Base-by-base conservation (phyloP, 345 rosid genomes). In the Salix purpurea region DNA sequence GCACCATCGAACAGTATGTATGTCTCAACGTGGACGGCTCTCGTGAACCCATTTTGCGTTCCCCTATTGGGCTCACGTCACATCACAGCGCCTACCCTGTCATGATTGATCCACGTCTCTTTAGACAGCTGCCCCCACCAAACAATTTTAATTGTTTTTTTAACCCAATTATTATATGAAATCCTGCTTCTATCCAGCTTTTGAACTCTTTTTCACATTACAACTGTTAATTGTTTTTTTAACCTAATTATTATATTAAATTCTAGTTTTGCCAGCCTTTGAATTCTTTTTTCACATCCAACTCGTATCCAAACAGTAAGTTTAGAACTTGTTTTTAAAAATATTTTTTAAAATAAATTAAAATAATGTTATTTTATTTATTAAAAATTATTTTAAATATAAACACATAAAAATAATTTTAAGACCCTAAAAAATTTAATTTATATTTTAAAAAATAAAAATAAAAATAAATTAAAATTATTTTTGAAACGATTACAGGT, bases 81-180 rank as follows among this genome's bases (percentile, higher is more conserved):
- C 78, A 66, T 84, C 87, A 65, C 2, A 8, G 23, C 16, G 40
- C 71, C 62, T 15, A 26, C 66, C 70, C 28, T 8, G 1, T n/a
- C 21, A 2, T 44, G 26, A 86, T 88, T 89, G 83, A 84, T 40
- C 85, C 87, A 84, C 88, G 87, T 79, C 21, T 74, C 60, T 1
- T 5, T 7, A 19, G 44, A 65, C 75, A 42, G 79, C 67, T 82
- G 87, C 76, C 88, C 88, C 89, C 88, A 74, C 79, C 50, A 7
- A 76, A 46, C 8, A 77, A 21, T 76, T 62, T 67, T 56, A 74
- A 23, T 11, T 58, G 11, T 58, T 58, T 24, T 23, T 9, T n/a
- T 24, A 23, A 58, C 62, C 62, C 62, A 4, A 7, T n/a, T 56
- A 3, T 56, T n/a, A 21, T 16, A 24, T 52, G 7, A 21, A 39